Base-by-base conservation (phyloP, 2,329 filamentous ascomycete genomes). In the Venturia nashicola region DNA sequence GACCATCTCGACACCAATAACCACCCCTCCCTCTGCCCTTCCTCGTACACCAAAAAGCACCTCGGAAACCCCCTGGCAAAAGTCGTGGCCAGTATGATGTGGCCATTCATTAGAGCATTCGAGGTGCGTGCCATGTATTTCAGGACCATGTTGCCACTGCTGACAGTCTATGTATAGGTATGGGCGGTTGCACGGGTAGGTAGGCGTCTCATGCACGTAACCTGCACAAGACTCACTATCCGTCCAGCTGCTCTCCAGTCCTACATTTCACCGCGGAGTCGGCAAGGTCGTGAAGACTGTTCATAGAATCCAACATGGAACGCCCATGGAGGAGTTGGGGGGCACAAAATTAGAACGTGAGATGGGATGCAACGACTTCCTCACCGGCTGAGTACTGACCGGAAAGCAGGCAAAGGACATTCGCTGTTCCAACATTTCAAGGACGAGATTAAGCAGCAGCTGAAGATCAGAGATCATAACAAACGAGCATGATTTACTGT, bases 201-300 rank as follows among this genome's bases (percentile, higher is more conserved):
- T 70, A 65, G 27, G 39, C 62, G 27, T 36, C 64, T 62, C 23
- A 42, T 43, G 16, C 34, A 39, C 27, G 51, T 20, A 16, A 39
- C 27, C 23, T 27, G 39, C 39, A 39, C 34, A 59, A 36, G n/a
- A 39, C 34, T 42, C 16, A 60, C 34, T 34, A 42, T 9, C 51
- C 44, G 48, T 39, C 42, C 40, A 44, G 60, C 63, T 85, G 63
- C 76, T 85, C 51, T 73, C 74, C 62, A 83, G 80, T 63, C 80
- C 80, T 2, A 71, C 76, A 43, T 85, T 85, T 74, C 83, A 85
- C 68, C 76, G 78, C 63, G 75, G 69, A 34, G 80, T 85, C 20
- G 77, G 79, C 32, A 77, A 76, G 64, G 75, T 81, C 14, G 81
- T 83, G 60, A 75, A 74, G 65, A 72, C 72, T 64, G 75, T 81